phyloP scores from a whole-genome alignment of 1,139 yeast genomes.

The Blastobotrys apis region DNA sequence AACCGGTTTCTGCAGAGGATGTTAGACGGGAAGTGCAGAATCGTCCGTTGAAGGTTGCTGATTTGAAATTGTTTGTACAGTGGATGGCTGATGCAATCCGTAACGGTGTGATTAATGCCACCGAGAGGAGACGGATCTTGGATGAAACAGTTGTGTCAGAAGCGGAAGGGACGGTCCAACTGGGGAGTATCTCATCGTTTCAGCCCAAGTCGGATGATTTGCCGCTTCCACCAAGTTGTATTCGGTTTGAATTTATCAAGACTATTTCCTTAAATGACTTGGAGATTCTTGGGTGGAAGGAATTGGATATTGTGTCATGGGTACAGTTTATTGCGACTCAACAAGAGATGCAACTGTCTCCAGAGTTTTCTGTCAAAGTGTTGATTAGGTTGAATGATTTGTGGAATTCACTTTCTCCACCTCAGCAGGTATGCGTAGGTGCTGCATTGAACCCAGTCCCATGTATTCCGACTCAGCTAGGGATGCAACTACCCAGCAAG shows the following conservation, averaged over 20 bases:
- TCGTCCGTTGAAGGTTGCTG: slow-evolving; percentile 24
- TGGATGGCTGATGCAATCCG: slow-evolving; percentile 23
- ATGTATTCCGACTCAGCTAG: slow-evolving; percentile 40
- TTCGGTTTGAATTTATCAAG: slow-evolving; percentile 28
- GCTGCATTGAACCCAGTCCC: slow-evolving; percentile 24
- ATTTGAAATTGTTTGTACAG: slow-evolving; percentile 22
- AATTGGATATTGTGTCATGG: slow-evolving; percentile 32
- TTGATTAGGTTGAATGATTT: slow-evolving; percentile 26
- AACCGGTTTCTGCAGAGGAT: slow-evolving; percentile 27
- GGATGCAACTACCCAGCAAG: slow-evolving; percentile 37
- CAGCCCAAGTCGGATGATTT: slow-evolving; percentile 30
- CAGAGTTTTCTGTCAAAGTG: slow-evolving; percentile 30
- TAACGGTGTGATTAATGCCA: slow-evolving; percentile 13
- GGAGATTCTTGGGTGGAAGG: slow-evolving; percentile 30
- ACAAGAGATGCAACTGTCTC: slow-evolving; percentile 24
- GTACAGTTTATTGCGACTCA: slow-evolving; percentile 25
- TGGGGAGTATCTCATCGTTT: slow-evolving; percentile 26
- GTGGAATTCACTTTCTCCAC: slow-evolving; percentile 28
- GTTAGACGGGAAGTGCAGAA: slow-evolving; percentile 29
- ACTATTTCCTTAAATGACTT: slow-evolving; percentile 19
- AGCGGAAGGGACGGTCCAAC: slow-evolving; percentile 20
- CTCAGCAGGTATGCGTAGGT: slow-evolving; percentile 17
- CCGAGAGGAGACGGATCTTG: slow-evolving; percentile 15
- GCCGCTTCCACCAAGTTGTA: slow-evolving; percentile 35
- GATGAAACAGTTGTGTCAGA: slow-evolving; percentile 21